Percentiles rank a stretch among this genome's conserved stretches.
phyloP scores from a whole-genome alignment of 352 stramenopile species.

The Globisporangium nagaii region DNA sequence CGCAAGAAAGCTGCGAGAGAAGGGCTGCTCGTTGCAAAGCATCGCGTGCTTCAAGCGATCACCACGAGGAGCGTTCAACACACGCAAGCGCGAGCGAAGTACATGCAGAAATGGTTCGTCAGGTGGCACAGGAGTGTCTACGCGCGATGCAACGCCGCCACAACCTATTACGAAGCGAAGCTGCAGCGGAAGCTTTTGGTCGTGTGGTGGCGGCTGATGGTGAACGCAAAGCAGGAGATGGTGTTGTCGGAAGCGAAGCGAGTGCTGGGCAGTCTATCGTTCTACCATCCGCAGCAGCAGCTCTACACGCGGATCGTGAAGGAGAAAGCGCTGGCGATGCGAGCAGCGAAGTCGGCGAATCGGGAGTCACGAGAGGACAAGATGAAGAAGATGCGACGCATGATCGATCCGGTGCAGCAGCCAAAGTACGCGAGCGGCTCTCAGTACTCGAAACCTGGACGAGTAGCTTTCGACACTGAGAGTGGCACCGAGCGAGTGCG shows the following conservation, averaged over 20 bases:
- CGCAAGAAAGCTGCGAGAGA: neutral
- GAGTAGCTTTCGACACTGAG: neutral
- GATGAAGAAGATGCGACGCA: conserved; percentile 23
- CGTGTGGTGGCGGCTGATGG: conserved; percentile 36
- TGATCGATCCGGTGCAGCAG: conserved; percentile 27
- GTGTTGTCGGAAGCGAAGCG: conserved; percentile 34
- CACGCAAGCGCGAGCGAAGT: neutral
- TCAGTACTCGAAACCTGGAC: neutral
- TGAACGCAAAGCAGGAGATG: conserved; percentile 48
- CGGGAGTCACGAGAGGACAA: conserved; percentile 4
- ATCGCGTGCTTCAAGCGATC: conserved; percentile 1
- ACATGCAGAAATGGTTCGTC: conserved; percentile 6
- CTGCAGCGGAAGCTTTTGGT: conserved; percentile 17
- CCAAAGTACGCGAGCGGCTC: conserved; percentile 16
- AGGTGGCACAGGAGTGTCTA: neutral
- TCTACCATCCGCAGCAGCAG: conserved; percentile 30
- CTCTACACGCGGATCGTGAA: conserved; percentile 11
- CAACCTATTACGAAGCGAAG: conserved; percentile 8
- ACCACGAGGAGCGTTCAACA: neutral
- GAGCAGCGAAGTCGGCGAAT: neutral
- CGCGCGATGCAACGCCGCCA: neutral
- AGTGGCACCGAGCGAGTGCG: neutral
- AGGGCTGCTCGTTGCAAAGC: neutral
- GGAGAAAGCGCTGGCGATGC: neutral
- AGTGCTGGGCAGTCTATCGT: conserved; percentile 26